Conservation (phyloP, 495 filamentous ascomycete species). For the Penicillium angulare region DNA sequence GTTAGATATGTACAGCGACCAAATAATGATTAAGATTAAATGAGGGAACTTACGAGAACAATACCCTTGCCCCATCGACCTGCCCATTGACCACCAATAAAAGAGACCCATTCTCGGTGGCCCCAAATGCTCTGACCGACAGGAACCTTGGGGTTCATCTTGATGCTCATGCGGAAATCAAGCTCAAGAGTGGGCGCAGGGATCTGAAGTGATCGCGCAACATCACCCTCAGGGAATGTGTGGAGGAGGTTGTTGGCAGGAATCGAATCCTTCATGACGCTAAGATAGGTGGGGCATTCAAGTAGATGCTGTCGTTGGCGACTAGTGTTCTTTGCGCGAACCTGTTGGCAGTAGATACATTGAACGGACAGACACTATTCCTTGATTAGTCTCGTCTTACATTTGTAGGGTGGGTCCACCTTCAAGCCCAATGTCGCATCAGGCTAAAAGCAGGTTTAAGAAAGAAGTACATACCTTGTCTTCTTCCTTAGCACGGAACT, state of each 20-base stretch:
- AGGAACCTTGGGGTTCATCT: slow-evolving; percentile 55
- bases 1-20: not conserved
- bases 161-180: slow-evolving; percentile 63
- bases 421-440: no score
- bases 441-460: not conserved
- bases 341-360: slow-evolving; percentile 58
- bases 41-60: slow-evolving; percentile 48
- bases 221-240: slow-evolving; percentile 55
- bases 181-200: slow-evolving; percentile 56
- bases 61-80: slow-evolving; percentile 59
- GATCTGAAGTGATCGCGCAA: slow-evolving; percentile 51
- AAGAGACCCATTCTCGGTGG: slow-evolving; percentile 57
- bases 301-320: slow-evolving; percentile 55
- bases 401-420: no score
- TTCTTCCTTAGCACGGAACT: slow-evolving; percentile 58
- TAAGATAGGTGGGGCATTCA: slow-evolving; percentile 55
- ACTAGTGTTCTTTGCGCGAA: slow-evolving; percentile 57
- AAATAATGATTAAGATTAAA: not conserved
- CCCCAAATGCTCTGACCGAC: slow-evolving; percentile 55
- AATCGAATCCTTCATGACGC: slow-evolving; percentile 57
- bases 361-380: slow-evolving; percentile 54
- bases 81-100: slow-evolving; percentile 58
- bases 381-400: slow-evolving; percentile 5
- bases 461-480: slow-evolving; percentile 45
- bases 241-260: slow-evolving; percentile 57